Evolutionary conservation across 257 asterid genomes (phyloP), one percentile per base, ranked within the genome.

Genomic region (Petrea volubilis): DNA sequence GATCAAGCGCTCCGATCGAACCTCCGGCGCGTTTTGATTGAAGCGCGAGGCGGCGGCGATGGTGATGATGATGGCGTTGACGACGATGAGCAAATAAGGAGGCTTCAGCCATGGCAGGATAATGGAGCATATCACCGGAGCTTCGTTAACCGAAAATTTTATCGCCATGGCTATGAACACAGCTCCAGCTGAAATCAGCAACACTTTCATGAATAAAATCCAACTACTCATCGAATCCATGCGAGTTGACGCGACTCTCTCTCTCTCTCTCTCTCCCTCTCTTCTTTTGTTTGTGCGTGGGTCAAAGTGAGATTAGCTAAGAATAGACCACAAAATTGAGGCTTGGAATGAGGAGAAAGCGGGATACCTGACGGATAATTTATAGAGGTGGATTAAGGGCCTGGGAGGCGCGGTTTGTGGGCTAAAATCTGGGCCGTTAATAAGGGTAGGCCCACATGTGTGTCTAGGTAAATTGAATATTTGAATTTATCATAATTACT

Each of bases 51-150:
- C 40, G 3, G 78, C 84, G 67, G 28, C 88, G 65, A 90, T 80
- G n/a, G 82, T 70, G 59, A 84, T 64, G 79, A 90, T 86, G 65
- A 90, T 90, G 9, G 56, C 83, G 74, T 88, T 83, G 61, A 86
- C 62, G 66, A 88, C 51, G 15, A 90, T 21, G 80, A 74, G 84
- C 57, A 90, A 53, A 31, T 86, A 90, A 3, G 90, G 91, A 25
- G 95, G 96, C 67, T 75, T 83, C 49, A 86, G 53, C 82, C 83
- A 84, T 13, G 74, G 29, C 21, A 17, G 44, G 28, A 82, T 33
- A 1, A 76, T 10, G 31, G 75, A 77, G 84, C 88, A 79, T 2
- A 80, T 40, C 14, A 70, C 31, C 0, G 85, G 90, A 14, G 80
- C 59, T 15, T 77, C 75, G 12, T 68, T 1, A 1, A 64, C 36